These are phyloP conservation scores for Lasiosphaeris hirsuta DNA, from an alignment of 495 filamentous ascomycete genomes.

Conservation along the genomic window DNA sequence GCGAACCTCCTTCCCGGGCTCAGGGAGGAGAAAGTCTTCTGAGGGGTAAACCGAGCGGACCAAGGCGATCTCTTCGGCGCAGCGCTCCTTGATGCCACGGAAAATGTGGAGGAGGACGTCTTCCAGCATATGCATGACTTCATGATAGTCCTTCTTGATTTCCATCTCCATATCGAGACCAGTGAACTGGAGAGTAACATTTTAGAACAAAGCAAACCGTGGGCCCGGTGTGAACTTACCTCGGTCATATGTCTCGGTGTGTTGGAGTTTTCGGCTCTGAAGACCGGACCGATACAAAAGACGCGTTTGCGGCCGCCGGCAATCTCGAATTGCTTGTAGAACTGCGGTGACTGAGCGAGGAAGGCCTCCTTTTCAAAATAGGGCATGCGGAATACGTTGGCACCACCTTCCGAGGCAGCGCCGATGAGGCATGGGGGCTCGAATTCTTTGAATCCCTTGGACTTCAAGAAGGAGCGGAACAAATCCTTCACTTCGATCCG, in stretches of 20 bases:
- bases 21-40: constrained; percentile 51
- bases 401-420: constrained; percentile 89
- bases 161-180: constrained; percentile 98
- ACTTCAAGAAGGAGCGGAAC: constrained; percentile 75
- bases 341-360: constrained; percentile 71
- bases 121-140: constrained; percentile 78
- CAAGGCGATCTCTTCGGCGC: constrained; percentile 65
- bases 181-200: constrained; percentile 53
- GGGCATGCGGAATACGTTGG: constrained; percentile 85
- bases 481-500: constrained; percentile 77
- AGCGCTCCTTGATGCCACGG: constrained; percentile 65
- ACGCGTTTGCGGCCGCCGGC: constrained; percentile 88
- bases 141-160: constrained; percentile 82
- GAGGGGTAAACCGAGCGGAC: constrained; percentile 61
- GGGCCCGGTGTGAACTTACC: constrained; percentile 19
- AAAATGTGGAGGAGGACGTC: constrained; percentile 87
- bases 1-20: constrained; percentile 71
- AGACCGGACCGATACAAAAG: constrained; percentile 83
- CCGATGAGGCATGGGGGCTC: constrained; percentile 87
- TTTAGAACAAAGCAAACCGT: background rate
- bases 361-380: constrained; percentile 87
- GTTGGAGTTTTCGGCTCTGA: constrained; percentile 95
- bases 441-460: constrained; percentile 73
- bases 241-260: constrained; percentile 96
- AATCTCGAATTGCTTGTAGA: constrained; percentile 96